Percentiles rank a stretch among this genome's conserved stretches.
Evolutionary conservation across 352 stramenopile genomes (phyloP).

Genomic region (Ophiocytium majus): DNA sequence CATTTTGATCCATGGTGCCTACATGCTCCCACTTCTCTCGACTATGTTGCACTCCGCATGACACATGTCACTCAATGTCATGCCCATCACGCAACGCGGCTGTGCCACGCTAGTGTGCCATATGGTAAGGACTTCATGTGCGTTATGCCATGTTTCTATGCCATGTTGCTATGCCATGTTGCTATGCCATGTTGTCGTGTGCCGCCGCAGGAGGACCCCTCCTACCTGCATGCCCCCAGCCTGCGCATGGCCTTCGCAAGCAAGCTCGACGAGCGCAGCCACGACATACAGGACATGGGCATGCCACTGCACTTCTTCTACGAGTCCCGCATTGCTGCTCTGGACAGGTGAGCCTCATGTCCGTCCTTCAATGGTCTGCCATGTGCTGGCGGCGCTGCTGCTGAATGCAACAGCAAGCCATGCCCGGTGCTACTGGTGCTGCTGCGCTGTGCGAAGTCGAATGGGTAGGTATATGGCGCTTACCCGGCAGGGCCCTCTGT

Average conservation of each 20-base stretch:
- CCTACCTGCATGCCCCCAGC: constrained; percentile 3
- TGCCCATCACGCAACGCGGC: too few species aligned
- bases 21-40: not conserved
- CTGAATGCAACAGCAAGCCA: too few species aligned
- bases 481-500: too few species aligned
- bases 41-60: not conserved
- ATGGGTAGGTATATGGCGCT: too few species aligned
- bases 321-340: not conserved
- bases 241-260: constrained; percentile 18
- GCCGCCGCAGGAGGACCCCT: not conserved
- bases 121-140: too few species aligned
- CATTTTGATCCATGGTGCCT: too few species aligned
- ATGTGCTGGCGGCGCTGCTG: too few species aligned
- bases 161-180: not conserved
- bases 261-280: not conserved
- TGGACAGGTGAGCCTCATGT: too few species aligned
- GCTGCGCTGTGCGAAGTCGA: too few species aligned
- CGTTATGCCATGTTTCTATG: not conserved
- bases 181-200: not conserved
- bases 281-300: constrained; percentile 9
- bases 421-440: too few species aligned
- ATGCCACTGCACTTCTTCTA: constrained; percentile 17
- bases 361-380: too few species aligned
- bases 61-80: not conserved
- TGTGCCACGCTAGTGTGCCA: too few species aligned